Evolutionary conservation across 2,329 filamentous ascomycete species (phyloP).

Genomic region (Acephala macrosclerotiorum): DNA sequence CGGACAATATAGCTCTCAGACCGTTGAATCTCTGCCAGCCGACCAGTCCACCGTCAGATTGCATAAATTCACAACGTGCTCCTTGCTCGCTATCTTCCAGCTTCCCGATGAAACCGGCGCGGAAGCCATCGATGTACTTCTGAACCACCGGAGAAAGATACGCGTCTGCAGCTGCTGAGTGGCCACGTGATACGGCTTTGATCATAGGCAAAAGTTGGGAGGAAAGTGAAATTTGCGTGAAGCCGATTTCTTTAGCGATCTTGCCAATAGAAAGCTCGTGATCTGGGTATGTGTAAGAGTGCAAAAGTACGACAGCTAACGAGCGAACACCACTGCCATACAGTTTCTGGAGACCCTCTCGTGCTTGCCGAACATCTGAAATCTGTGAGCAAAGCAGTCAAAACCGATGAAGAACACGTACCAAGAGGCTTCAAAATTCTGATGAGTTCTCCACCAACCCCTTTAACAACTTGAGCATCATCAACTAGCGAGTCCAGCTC

Average conservation of each 20-base stretch:
- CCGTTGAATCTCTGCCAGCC: conserved; percentile 67
- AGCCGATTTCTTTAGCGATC: conserved; percentile 69
- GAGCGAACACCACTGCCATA: conserved; percentile 66
- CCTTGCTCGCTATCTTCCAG: conserved; percentile 61
- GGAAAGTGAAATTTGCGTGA: conserved; percentile 70
- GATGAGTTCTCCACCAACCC: conserved; percentile 33
- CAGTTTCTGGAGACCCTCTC: conserved; percentile 58
- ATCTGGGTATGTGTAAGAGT: conserved; percentile 73
- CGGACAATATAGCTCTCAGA: conserved; percentile 69
- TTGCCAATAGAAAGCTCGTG: conserved; percentile 68
- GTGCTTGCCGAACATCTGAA: conserved; percentile 52
- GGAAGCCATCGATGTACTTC: conserved; percentile 71
- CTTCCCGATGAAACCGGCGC: conserved; percentile 68
- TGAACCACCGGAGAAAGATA: conserved; percentile 73
- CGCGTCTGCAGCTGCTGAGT: conserved; percentile 72
- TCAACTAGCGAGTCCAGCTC: conserved; percentile 66
- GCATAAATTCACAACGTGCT: conserved; percentile 76
- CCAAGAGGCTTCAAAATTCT: conserved; percentile 30
- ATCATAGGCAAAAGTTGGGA: conserved; percentile 76
- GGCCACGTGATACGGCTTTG: conserved; percentile 71
- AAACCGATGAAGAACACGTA: not conserved
- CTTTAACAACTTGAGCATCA: conserved; percentile 26
- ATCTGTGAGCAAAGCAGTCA: conserved; percentile 63
- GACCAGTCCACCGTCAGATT: conserved; percentile 50
- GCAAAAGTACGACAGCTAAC: conserved; percentile 72